These are phyloP conservation scores for Apocynum venetum DNA, from an alignment of 257 asterid genomes.

Conservation along the genomic window DNA sequence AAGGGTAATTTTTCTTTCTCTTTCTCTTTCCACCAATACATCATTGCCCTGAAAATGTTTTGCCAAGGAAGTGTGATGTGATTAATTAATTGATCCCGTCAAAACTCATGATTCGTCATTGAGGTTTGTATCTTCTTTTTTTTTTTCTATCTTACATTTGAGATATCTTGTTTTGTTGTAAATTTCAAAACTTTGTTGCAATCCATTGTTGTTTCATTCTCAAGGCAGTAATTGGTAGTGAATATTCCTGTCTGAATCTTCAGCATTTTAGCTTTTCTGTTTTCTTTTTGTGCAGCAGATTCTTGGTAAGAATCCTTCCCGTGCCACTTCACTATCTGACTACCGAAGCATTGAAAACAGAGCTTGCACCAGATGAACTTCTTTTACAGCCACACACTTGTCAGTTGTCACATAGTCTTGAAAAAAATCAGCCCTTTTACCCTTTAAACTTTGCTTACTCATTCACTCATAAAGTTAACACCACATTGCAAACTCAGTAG, in stretches of 20 bases:
- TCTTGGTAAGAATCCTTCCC: neutral
- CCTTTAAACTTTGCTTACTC: neutral
- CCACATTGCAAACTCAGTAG: neutral
- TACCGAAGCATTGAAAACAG: neutral
- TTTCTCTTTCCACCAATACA: no score
- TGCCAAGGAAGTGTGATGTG: no score
- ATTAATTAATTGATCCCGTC: neutral
- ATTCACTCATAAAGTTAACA: neutral
- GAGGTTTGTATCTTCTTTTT: neutral
- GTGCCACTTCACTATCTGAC: neutral
- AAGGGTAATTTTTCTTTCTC: neutral
- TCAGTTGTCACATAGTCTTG: neutral
- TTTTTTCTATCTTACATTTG: no score
- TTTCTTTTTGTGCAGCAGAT: neutral
- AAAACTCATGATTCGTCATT: neutral
- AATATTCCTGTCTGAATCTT: neutral
- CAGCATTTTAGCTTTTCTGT: constrained; percentile 4
- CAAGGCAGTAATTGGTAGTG: neutral
- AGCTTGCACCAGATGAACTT: no score
- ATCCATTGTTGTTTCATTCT: neutral
- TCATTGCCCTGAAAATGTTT: no score
- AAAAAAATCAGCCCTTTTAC: neutral
- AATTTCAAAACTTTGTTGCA: neutral
- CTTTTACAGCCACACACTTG: neutral
- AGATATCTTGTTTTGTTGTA: neutral